Percentiles rank a stretch among this genome's conserved stretches.
Evolutionary conservation across 179 eudicot species (phyloP).

Genomic region (Carnegiea gigantea): DNA sequence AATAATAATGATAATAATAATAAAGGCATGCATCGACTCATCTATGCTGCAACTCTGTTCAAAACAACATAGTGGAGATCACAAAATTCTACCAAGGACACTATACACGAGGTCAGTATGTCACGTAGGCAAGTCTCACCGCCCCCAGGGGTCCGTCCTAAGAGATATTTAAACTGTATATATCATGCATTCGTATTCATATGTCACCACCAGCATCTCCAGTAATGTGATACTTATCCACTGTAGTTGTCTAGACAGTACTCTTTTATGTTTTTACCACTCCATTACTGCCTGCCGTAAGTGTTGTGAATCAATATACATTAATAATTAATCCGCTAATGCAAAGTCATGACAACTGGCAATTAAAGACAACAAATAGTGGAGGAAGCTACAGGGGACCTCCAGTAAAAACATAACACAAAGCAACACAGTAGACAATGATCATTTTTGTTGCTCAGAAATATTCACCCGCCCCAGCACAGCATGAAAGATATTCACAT

Average conservation of each 20-base stretch:
- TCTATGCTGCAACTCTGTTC: too few species aligned
- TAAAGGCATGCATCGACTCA: too few species aligned
- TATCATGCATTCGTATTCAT: background rate
- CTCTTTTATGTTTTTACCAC: background rate
- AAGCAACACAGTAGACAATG: background rate
- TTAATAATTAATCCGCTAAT: background rate
- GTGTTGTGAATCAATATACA: background rate
- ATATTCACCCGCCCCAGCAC: background rate
- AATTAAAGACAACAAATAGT: constrained; percentile 39
- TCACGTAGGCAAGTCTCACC: background rate
- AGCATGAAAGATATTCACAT: too few species aligned
- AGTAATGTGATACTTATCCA: background rate
- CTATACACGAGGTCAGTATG: background rate
- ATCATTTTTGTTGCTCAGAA: background rate
- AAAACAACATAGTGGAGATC: background rate
- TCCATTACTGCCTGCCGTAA: background rate
- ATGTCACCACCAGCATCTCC: background rate
- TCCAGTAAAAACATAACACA: background rate
- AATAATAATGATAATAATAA: too few species aligned
- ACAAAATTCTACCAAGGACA: background rate
- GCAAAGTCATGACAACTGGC: constrained; percentile 51
- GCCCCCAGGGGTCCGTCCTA: background rate
- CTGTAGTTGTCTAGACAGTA: background rate
- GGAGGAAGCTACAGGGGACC: background rate
- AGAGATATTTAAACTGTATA: background rate